A percentile compares a stretch with the other conserved stretches of the same genome.
These are phyloP conservation scores for Fermentozyma sake DNA, from an alignment of 1,139 yeast species.

Conservation along the genomic window DNA sequence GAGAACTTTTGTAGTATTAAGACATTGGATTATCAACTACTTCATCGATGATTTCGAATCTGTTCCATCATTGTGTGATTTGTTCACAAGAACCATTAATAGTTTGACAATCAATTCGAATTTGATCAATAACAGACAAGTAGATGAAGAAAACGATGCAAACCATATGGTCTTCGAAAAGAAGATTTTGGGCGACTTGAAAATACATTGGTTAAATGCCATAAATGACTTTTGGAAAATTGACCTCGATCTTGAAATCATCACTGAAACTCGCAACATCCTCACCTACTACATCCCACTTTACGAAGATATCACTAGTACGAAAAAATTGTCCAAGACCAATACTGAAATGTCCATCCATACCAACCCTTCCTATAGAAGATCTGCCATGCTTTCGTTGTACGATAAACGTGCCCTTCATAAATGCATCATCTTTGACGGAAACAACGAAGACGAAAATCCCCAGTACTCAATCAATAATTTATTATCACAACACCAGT, in stretches of 20 bases:
- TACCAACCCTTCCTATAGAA: conserved; percentile 48
- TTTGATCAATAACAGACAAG: conserved; percentile 14
- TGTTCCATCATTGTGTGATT: conserved; percentile 41
- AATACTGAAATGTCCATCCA: conserved; percentile 38
- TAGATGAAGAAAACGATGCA: conserved; percentile 4
- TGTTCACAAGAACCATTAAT: conserved; percentile 49
- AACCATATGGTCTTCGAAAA: conserved; percentile 24
- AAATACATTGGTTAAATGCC: conserved; percentile 36
- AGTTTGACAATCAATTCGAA: conserved; percentile 32
- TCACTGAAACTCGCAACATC: conserved; percentile 13
- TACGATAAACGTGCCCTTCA: conserved; percentile 38
- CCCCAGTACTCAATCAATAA: conserved; percentile 41
- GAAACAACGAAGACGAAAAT: conserved; percentile 23
- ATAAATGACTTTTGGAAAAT: conserved; percentile 32
- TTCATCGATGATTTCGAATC: conserved; percentile 64
- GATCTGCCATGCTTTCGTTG: conserved; percentile 53
- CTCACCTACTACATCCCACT: conserved; percentile 25
- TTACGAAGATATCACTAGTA: conserved; percentile 17
- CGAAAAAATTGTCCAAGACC: conserved; percentile 25
- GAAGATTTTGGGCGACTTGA: conserved; percentile 44
- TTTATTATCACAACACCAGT: conserved; percentile 35
- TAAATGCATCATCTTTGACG: conserved; percentile 33
- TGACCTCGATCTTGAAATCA: conserved; percentile 20
- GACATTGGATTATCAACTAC: conserved; percentile 86
- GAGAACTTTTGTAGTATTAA: conserved; percentile 77